phyloP scores from a whole-genome alignment of 257 asterid species.

The Dorcoceras hygrometricum region DNA sequence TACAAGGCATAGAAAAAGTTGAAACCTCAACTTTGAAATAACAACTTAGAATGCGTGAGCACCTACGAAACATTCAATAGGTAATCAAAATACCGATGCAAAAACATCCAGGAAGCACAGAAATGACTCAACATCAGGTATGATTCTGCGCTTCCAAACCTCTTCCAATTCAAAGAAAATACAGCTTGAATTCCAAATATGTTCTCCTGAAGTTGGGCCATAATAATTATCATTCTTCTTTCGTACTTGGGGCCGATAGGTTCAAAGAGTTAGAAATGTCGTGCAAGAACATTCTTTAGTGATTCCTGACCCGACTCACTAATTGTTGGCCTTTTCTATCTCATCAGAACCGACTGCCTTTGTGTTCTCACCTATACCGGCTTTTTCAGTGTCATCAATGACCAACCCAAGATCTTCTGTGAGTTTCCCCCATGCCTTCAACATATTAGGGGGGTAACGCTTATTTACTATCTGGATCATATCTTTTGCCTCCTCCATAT shows the following conservation, averaged over 20 bases:
- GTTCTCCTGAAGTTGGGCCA: not conserved
- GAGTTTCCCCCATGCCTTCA: constrained; percentile 66
- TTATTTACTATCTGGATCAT: constrained; percentile 60
- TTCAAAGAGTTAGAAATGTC: not conserved
- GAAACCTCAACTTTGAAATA: not conserved
- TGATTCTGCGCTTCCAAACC: not conserved
- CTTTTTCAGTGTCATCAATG: constrained; percentile 21
- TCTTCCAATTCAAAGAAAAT: not conserved
- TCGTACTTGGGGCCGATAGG: not conserved
- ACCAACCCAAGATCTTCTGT: constrained; percentile 53
- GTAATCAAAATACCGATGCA: not conserved
- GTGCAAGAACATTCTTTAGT: constrained; percentile 13
- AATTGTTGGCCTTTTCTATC: constrained; percentile 19
- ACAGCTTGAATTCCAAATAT: not conserved
- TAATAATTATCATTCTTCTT: not conserved
- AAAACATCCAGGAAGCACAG: not conserved
- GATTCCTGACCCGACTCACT: constrained; percentile 25
- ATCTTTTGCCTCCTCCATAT: constrained; percentile 47
- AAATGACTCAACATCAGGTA: not conserved
- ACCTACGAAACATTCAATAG: not conserved
- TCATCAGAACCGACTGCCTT: constrained; percentile 26
- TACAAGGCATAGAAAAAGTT: not conserved
- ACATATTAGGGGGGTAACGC: constrained; percentile 56
- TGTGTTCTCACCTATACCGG: not conserved
- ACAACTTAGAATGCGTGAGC: not conserved